Evolutionary conservation across 371 early-diverging fungal species (phyloP), one percentile per base, ranked within the genome.

Genomic region (Mortierella sp.): DNA sequence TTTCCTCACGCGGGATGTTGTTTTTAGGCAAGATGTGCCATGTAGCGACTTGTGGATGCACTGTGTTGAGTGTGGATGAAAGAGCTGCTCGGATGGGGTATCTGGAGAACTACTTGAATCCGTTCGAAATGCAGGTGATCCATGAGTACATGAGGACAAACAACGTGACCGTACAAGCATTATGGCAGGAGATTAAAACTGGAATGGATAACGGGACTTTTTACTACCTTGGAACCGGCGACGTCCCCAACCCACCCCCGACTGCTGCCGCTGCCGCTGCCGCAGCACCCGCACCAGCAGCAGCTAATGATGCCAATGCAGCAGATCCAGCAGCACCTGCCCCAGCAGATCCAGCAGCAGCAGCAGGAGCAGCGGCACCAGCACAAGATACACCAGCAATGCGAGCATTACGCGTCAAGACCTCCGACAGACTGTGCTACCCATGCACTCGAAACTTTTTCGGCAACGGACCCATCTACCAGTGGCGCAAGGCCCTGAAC

Each of bases 21-120:
- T 11, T 16, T 10, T 16, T 55, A 85, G 86, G 86, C 75, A 86
- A 86, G 54, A 77, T 82, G 78, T 86, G 87, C 43, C 76, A 63
- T 41, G 60, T 80, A 1, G 43, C 78, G 14, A 78, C 70, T 29
- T 86, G 87, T 51, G 87, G 87, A 0, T 86, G 87, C 44, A 27
- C 21, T 1, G 46, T 21, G 0, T 2, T 32, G 5, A 80, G 80
- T 55, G 75, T 86, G 29, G 82, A 86, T 2, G 80, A 82, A 56
- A 65, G 43, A 21, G 75, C 77, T 44, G 51, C 16, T 43, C 32
- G 2, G 0, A 35, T 3, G 0, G 41, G 1, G 4, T 70, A 49
- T 6, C 27, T 79, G 4, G 8, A n/a, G 16, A 70, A 78, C 0
- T 75, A 41, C 27, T 68, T 86, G 51, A 86, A 86, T 55, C 35